Conservation (phyloP, 306 rosid species). For the Cucurbita argyrosperma region DNA sequence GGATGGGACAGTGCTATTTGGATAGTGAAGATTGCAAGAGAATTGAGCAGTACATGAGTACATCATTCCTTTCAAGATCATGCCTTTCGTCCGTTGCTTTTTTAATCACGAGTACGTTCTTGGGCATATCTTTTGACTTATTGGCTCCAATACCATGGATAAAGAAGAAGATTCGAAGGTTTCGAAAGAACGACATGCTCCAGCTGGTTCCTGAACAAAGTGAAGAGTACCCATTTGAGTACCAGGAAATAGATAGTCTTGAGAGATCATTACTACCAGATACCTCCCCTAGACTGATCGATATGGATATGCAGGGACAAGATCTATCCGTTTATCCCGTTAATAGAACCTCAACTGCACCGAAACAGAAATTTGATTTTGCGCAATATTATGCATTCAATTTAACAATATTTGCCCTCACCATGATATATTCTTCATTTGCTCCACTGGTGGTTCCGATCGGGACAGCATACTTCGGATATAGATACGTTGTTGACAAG, state of each 20-base stretch:
- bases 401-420: conserved; percentile 83
- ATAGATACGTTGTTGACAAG: conserved; percentile 88
- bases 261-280: conserved; percentile 49
- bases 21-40: conserved; percentile 95
- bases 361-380: conserved; percentile 83
- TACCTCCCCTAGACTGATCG: conserved; percentile 32
- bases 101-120: conserved; percentile 74
- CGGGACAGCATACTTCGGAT: conserved; percentile 80
- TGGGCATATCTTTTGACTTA: conserved; percentile 90
- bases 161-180: conserved; percentile 57
- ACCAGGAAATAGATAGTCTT: conserved; percentile 55
- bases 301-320: conserved; percentile 39
- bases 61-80: conserved; percentile 74
- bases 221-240: conserved; percentile 67
- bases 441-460: conserved; percentile 91
- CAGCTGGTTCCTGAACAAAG: conserved; percentile 82
- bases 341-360: conserved; percentile 70
- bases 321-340: conserved; percentile 67
- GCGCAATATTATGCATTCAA: conserved; percentile 95
- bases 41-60: conserved; percentile 93
- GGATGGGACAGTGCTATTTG: conserved; percentile 88
- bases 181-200: conserved; percentile 90
- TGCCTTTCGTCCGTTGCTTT: conserved; percentile 96
- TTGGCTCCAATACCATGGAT: conserved; percentile 96
- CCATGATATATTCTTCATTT: conserved; percentile 71